Conservation (phyloP, 2,329 filamentous ascomycete species). For the Trichoderma atrobrunneum region DNA sequence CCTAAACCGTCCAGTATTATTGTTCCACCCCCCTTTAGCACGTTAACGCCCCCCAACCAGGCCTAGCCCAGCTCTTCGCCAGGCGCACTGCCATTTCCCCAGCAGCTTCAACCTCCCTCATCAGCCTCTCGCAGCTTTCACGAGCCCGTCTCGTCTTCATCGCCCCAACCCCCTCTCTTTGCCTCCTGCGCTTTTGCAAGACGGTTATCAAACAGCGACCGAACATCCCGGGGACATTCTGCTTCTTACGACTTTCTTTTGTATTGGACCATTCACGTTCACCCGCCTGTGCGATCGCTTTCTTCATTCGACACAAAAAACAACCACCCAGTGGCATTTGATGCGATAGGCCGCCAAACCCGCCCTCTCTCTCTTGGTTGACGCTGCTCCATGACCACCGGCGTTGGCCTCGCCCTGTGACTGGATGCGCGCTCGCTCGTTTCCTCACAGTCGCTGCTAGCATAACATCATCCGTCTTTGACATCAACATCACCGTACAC, state of each 20-base stretch:
- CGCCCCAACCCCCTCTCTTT: conserved; percentile 18
- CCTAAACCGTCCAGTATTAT: conserved; percentile 3
- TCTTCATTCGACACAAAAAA: neutral
- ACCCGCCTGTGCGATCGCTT: neutral
- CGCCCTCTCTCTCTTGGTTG: neutral
- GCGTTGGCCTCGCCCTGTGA: neutral
- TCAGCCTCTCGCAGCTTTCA: conserved; percentile 23
- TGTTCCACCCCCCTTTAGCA: conserved; percentile 20
- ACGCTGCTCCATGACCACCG: conserved; percentile 1
- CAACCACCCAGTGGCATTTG: conserved; percentile 6
- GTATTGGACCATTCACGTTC: neutral
- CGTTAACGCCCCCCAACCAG: conserved; percentile 21
- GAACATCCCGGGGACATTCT: neutral
- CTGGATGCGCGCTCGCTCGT: conserved; percentile 10
- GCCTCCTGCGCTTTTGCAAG: neutral
- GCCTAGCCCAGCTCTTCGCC: conserved; percentile 18
- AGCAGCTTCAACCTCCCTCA: conserved; percentile 29
- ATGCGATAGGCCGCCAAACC: conserved; percentile 16
- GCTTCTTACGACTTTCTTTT: conserved; percentile 3
- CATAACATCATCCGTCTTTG: conserved; percentile 11
- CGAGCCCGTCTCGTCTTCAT: conserved; percentile 21
- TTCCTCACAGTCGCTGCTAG: neutral
- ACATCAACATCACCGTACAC: neutral
- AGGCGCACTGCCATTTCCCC: conserved; percentile 19
- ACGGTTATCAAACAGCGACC: neutral